Conservation (phyloP, 2,329 filamentous ascomycete genomes). For the Sporothrix humicola region DNA sequence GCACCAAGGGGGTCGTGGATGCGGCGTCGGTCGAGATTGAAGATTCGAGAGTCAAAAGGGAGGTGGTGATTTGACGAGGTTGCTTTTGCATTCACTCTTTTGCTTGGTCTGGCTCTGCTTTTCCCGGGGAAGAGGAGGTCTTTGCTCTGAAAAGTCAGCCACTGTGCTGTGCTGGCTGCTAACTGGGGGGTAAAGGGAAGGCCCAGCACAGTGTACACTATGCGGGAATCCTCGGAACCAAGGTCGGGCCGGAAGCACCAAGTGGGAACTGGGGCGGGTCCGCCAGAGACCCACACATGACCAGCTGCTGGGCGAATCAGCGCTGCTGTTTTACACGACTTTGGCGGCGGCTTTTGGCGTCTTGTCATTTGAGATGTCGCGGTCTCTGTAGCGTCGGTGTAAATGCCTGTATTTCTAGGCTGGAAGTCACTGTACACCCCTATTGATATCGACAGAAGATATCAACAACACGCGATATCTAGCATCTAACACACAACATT, state of each 20-base stretch:
- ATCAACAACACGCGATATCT: no score
- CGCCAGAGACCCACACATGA: constrained; percentile 29
- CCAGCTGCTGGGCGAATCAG: constrained; percentile 4
- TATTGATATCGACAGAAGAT: no score
- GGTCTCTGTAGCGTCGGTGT: neutral
- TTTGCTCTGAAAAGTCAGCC: constrained; percentile 21
- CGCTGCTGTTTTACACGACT: constrained; percentile 30
- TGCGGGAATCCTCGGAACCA: constrained; percentile 37
- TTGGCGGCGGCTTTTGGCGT: neutral
- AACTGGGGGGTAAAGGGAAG: neutral
- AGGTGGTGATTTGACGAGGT: neutral
- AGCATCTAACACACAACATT: no score
- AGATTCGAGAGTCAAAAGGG: neutral
- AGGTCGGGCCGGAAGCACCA: constrained; percentile 33
- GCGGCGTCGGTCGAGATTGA: neutral
- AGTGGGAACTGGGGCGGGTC: neutral
- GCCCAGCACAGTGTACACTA: neutral
- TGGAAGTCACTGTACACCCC: neutral
- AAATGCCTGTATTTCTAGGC: neutral
- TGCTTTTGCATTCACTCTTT: neutral
- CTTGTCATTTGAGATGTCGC: neutral
- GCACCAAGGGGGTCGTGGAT: no score
- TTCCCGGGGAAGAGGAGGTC: constrained; percentile 27
- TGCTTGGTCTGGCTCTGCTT: constrained; percentile 8
- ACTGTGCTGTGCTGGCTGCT: neutral